Evolutionary conservation across 2,329 filamentous ascomycete genomes (phyloP).

Genomic region (Cladosporium sp.): DNA sequence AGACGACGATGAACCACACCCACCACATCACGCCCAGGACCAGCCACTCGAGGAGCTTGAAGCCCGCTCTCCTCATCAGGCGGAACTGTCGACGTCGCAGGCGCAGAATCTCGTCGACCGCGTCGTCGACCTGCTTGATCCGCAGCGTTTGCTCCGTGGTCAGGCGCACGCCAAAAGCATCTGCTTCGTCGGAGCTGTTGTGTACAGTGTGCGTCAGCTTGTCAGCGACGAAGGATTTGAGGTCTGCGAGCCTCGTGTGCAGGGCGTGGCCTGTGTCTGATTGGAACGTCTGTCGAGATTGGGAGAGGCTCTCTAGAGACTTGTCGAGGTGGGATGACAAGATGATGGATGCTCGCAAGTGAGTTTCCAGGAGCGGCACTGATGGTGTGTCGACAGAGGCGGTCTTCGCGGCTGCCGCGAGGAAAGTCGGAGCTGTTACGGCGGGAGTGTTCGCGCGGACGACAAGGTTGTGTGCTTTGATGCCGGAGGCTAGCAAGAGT

Average conservation of each 20-base stretch:
- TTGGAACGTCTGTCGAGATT: slow-evolving; percentile 55
- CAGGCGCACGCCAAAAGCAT: slow-evolving; percentile 74
- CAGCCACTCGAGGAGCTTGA: slow-evolving; percentile 82
- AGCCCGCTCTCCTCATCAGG: slow-evolving; percentile 74
- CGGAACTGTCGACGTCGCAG: slow-evolving; percentile 73
- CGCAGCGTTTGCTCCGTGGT: slow-evolving; percentile 75
- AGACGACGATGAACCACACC: slow-evolving; percentile 86
- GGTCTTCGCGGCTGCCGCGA: slow-evolving; percentile 43
- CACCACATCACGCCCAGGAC: slow-evolving; percentile 92
- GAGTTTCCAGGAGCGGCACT: slow-evolving; percentile 14
- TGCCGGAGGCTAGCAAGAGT: slow-evolving; percentile 78
- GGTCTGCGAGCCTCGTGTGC: slow-evolving; percentile 45
- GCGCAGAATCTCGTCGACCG: slow-evolving; percentile 68
- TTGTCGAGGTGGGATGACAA: slow-evolving; percentile 53
- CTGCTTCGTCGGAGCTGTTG: slow-evolving; percentile 73
- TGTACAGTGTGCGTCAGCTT: slow-evolving; percentile 63
- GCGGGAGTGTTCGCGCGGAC: slow-evolving; percentile 60
- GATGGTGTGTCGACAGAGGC: slow-evolving; percentile 44
- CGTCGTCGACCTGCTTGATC: slow-evolving; percentile 77
- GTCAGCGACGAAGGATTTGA: slow-evolving; percentile 51
- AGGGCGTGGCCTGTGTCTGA: slow-evolving; percentile 49
- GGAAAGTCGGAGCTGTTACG: slow-evolving; percentile 37
- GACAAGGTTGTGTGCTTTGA: slow-evolving; percentile 82
- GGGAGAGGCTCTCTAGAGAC: slow-evolving; percentile 44
- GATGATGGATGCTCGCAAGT: slow-evolving; percentile 49